phyloP scores from a whole-genome alignment of 352 stramenopile genomes.

The Pythium dissotocum region DNA sequence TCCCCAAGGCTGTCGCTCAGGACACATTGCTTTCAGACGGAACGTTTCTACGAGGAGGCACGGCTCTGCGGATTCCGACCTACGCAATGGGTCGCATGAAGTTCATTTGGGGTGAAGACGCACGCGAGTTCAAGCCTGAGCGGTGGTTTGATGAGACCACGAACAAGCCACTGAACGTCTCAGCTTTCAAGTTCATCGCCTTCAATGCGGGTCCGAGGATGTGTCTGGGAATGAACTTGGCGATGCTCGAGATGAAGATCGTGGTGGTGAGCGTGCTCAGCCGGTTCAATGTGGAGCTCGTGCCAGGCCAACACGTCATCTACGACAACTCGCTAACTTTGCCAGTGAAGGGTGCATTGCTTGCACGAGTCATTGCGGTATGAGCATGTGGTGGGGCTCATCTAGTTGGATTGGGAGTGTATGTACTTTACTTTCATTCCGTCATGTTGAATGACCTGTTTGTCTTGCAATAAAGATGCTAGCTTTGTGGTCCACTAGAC shows the following conservation, averaged over 20 bases:
- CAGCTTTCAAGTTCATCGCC: slow-evolving; percentile 64
- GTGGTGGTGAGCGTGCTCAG: slow-evolving; percentile 53
- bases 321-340: slow-evolving; percentile 53
- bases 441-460: too few species aligned
- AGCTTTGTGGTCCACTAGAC: too few species aligned
- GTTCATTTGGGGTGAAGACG: slow-evolving; percentile 65
- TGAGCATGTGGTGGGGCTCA: neutral
- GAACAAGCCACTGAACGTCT: slow-evolving; percentile 39
- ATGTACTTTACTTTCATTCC: too few species aligned
- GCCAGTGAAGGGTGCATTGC: slow-evolving; percentile 39
- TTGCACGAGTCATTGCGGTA: neutral
- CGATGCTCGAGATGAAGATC: slow-evolving; percentile 81
- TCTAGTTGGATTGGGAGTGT: too few species aligned
- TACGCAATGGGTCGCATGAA: slow-evolving; percentile 60
- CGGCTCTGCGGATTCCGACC: slow-evolving; percentile 54
- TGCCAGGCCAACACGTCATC: slow-evolving; percentile 32
- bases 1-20: slow-evolving; percentile 43
- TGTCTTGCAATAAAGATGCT: too few species aligned
- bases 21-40: slow-evolving; percentile 66
- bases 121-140: slow-evolving; percentile 62
- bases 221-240: slow-evolving; percentile 61
- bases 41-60: slow-evolving; percentile 53
- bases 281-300: slow-evolving; percentile 49
- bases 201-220: slow-evolving; percentile 58
- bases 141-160: slow-evolving; percentile 57